phyloP scores from a whole-genome alignment of 2,329 filamentous ascomycete species.

The Exophiala sp. region DNA sequence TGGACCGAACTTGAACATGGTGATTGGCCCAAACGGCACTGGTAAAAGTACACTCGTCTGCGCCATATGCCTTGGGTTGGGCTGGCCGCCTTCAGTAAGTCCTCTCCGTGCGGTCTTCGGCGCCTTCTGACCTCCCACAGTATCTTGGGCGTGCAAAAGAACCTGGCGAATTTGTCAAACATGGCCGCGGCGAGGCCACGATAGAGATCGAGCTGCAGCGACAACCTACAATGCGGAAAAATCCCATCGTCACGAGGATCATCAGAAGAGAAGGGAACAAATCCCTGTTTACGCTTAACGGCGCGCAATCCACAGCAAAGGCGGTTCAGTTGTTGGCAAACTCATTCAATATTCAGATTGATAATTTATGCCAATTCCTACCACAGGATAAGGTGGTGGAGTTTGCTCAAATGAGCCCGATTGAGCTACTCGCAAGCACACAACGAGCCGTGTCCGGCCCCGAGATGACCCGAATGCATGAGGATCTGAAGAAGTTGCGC shows the following conservation, averaged over 20 bases:
- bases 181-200: slow-evolving; percentile 67
- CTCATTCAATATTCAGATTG: slow-evolving; percentile 81
- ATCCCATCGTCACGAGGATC: slow-evolving; percentile 66
- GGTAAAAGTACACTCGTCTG: slow-evolving; percentile 97
- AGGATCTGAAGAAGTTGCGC: slow-evolving; percentile 64
- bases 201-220: slow-evolving; percentile 88
- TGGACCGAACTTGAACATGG: slow-evolving; percentile 92
- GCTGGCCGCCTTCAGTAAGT: slow-evolving; percentile 63
- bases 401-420: slow-evolving; percentile 75
- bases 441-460: slow-evolving; percentile 79
- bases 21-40: slow-evolving; percentile 97
- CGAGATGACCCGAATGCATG: slow-evolving; percentile 74
- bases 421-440: slow-evolving; percentile 78
- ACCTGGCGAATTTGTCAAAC: slow-evolving; percentile 86
- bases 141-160: slow-evolving; percentile 80
- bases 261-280: slow-evolving; percentile 80
- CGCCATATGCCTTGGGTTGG: slow-evolving; percentile 87
- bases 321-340: slow-evolving; percentile 62
- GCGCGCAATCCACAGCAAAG: slow-evolving; percentile 54
- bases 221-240: slow-evolving; percentile 41
- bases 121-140: slow-evolving; percentile 32
- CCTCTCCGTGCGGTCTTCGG: neutral
- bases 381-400: slow-evolving; percentile 94
- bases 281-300: slow-evolving; percentile 71
- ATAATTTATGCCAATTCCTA: slow-evolving; percentile 95